phyloP scores from a whole-genome alignment of 176 grass and related monocot species.

The Oryza officinalis region DNA sequence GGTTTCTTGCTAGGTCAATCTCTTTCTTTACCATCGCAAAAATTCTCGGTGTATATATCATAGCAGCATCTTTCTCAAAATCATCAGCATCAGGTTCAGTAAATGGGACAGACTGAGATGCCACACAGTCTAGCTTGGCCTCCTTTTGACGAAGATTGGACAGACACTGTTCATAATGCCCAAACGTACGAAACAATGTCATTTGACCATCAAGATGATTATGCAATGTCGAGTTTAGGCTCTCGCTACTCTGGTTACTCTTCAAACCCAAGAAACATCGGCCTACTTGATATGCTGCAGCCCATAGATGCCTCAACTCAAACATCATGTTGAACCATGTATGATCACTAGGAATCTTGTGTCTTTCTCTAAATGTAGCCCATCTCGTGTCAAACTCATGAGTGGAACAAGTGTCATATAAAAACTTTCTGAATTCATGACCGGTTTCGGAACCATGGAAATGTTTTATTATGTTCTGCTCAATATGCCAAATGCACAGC shows the following conservation, averaged over 20 bases:
- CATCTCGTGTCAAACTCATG: not conserved
- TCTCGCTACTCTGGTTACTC: not conserved
- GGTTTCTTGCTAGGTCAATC: not conserved
- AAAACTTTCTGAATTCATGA: not conserved
- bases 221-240: not conserved
- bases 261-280: conserved; percentile 12
- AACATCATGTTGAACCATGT: not conserved
- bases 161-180: not conserved
- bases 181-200: not conserved
- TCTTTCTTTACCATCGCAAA: not conserved
- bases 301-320: not conserved
- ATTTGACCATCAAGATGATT: not conserved
- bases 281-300: not conserved
- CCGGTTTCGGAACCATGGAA: not conserved
- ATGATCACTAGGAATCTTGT: too few species aligned
- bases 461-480: not conserved
- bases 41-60: not conserved
- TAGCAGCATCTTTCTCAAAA: not conserved
- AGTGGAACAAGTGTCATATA: not conserved
- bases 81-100: not conserved
- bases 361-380: not conserved
- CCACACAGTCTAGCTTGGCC: not conserved
- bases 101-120: not conserved
- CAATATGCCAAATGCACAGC: not conserved
- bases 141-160: not conserved